Base-by-base conservation (phyloP, 345 rosid species). In the Laguncularia racemosa region DNA sequence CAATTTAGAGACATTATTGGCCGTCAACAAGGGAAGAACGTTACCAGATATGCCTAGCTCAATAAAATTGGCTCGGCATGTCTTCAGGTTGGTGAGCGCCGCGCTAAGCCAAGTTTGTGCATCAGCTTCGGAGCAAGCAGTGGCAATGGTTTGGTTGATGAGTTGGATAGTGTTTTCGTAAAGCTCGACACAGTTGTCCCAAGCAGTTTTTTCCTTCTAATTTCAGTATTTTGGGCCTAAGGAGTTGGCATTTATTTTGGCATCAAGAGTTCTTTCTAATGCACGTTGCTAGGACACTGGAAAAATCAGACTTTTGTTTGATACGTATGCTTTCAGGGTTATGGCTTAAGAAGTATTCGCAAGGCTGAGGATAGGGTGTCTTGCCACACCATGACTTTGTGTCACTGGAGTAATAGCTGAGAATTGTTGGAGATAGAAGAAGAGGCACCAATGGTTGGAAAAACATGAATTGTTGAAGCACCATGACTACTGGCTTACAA, bases 141-240 rank as follows among this genome's bases (percentile, higher is more conserved):
- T n/a, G n/a, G n/a, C n/a, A n/a, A n/a, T n/a, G n/a, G n/a, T n/a
- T n/a, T n/a, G n/a, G n/a, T n/a, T n/a, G n/a, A n/a, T n/a, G n/a
- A n/a, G n/a, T n/a, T n/a, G n/a, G n/a, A n/a, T n/a, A n/a, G n/a
- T 58, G 59, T 64, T 47, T 4, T 67, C 68, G 20, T 71, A 65
- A 13, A 71, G 80, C 68, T 58, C 45, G 3, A 71, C 60, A 28
- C 73, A 65, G 46, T 75, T 73, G 15, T 26, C 20, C 80, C 80
- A 75, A 1, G 76, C 76, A 10, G 71, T 64, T 75, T 57, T 71
- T 69, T 3, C 13, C n/a, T n/a, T 59, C 60, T 58, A 60, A 3
- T 58, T 57, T n/a, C 69, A 46, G 28, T 71, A 75, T 51, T 44
- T 71, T 21, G 65, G 3, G 49, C 80, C n/a, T 71, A 0, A 75